These are phyloP conservation scores for Tricladium varicosporioides DNA, from an alignment of 2,329 filamentous ascomycete genomes.

Conservation along the genomic window DNA sequence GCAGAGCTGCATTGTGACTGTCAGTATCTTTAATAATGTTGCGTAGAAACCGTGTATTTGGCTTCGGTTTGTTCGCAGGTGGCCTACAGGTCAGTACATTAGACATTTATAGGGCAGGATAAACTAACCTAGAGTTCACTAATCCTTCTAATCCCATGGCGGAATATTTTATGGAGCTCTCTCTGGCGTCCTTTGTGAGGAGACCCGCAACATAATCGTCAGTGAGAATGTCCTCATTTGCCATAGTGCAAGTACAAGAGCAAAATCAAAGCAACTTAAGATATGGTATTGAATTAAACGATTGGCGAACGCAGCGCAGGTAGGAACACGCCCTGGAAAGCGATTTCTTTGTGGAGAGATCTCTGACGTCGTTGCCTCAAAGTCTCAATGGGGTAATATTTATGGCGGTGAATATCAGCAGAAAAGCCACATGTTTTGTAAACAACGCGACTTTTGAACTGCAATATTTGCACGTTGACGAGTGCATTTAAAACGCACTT, in stretches of 20 bases:
- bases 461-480: too few species aligned
- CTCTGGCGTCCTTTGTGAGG: slow-evolving; percentile 76
- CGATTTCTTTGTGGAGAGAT: too few species aligned
- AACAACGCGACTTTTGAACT: neutral
- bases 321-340: too few species aligned
- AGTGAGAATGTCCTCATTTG: slow-evolving; percentile 48
- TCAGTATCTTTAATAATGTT: slow-evolving; percentile 88
- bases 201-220: slow-evolving; percentile 80
- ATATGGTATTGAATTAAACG: too few species aligned
- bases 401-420: neutral
- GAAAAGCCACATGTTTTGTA: neutral
- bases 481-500: neutral
- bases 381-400: neutral
- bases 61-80: slow-evolving; percentile 70
- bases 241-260: slow-evolving; percentile 18
- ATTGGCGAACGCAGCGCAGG: too few species aligned
- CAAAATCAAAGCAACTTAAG: neutral
- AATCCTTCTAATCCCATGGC: slow-evolving; percentile 71
- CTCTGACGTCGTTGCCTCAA: neutral
- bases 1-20: slow-evolving; percentile 81
- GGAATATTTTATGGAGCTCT: slow-evolving; percentile 71
- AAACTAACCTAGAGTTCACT: slow-evolving; percentile 38
- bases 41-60: slow-evolving; percentile 85
- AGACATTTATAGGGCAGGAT: neutral
- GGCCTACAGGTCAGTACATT: slow-evolving; percentile 20